Evolutionary conservation across 1,139 yeast species (phyloP).

Genomic region (Diutina neorugosa): DNA sequence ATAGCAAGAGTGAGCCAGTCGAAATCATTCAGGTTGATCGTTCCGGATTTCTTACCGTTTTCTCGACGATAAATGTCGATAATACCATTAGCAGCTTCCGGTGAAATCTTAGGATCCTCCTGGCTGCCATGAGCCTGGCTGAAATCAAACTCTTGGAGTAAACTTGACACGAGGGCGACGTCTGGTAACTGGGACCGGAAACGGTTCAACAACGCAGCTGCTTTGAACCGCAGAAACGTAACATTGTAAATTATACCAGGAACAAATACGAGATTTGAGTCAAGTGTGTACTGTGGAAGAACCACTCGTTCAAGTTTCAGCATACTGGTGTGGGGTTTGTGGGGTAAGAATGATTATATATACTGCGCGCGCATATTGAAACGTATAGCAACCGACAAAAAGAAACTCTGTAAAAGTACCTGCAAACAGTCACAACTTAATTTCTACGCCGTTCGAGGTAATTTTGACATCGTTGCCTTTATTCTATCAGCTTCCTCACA

Average conservation of each 20-base stretch:
- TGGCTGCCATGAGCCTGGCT: conserved; percentile 10
- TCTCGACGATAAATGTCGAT: conserved; percentile 16
- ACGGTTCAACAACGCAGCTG: conserved; percentile 33
- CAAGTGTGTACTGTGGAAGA: conserved; percentile 30
- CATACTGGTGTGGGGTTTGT: conserved; percentile 1
- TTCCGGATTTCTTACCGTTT: conserved; percentile 8
- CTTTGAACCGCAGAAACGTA: conserved; percentile 35
- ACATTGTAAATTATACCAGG: conserved; percentile 55
- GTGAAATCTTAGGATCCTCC: conserved; percentile 16
- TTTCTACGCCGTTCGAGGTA: neutral
- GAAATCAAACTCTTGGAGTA: conserved; percentile 25
- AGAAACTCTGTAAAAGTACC: neutral
- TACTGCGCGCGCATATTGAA: neutral
- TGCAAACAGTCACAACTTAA: neutral
- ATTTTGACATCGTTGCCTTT: neutral
- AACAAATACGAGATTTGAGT: conserved; percentile 36
- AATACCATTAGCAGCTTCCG: conserved; percentile 26
- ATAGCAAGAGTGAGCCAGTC: conserved; percentile 32
- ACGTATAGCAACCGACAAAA: neutral
- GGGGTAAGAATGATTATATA: neutral
- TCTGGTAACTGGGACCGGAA: conserved; percentile 19
- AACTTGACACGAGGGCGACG: conserved; percentile 20
- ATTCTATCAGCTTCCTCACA: too few relatives aligned
- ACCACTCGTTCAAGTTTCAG: conserved; percentile 10
- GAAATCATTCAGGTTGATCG: conserved; percentile 11